These are phyloP conservation scores for Niveomyces coronatus DNA, from an alignment of 2,329 filamentous ascomycete genomes.

Conservation along the genomic window DNA sequence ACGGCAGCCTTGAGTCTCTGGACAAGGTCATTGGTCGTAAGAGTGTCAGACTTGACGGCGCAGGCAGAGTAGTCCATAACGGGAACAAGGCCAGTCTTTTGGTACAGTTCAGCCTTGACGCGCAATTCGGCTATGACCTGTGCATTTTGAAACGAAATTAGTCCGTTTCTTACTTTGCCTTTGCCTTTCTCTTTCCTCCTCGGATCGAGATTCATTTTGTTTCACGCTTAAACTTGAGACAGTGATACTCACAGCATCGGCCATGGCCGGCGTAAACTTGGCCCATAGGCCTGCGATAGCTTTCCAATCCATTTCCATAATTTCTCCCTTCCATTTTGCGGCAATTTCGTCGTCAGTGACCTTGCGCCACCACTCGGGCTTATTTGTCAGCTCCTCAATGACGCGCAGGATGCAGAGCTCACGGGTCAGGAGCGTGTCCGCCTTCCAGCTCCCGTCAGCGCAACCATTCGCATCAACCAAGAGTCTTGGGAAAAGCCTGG, in stretches of 20 bases:
- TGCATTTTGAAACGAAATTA: not conserved
- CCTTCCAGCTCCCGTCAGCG: too few relatives aligned
- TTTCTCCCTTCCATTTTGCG: conserved; percentile 20
- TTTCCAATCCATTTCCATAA: conserved; percentile 20
- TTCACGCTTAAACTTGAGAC: not conserved
- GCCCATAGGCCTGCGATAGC: conserved; percentile 12
- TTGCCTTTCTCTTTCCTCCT: too few relatives aligned
- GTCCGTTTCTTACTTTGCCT: not conserved
- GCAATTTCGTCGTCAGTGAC: conserved; percentile 17
- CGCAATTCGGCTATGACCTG: conserved; percentile 25
- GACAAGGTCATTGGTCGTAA: conserved; percentile 10
- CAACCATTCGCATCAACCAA: too few relatives aligned
- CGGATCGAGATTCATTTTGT: conserved; percentile 1
- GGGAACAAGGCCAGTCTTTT: conserved; percentile 23
- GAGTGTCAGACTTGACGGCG: conserved; percentile 25
- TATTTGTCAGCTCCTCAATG: conserved; percentile 24
- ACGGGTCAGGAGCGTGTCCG: conserved; percentile 18
- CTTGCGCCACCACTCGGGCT: conserved; percentile 26
- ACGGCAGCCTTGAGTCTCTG: conserved; percentile 33
- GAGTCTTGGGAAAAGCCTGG: too few relatives aligned
- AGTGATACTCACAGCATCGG: conserved; percentile 17
- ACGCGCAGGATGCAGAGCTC: conserved; percentile 24
- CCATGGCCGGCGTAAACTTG: conserved; percentile 22
- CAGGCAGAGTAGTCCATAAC: conserved; percentile 22
- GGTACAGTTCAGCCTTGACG: conserved; percentile 22